Evolutionary conservation across 345 rosid species (phyloP), one percentile per base, ranked within the genome.

Genomic region (Eutrema japonicum): DNA sequence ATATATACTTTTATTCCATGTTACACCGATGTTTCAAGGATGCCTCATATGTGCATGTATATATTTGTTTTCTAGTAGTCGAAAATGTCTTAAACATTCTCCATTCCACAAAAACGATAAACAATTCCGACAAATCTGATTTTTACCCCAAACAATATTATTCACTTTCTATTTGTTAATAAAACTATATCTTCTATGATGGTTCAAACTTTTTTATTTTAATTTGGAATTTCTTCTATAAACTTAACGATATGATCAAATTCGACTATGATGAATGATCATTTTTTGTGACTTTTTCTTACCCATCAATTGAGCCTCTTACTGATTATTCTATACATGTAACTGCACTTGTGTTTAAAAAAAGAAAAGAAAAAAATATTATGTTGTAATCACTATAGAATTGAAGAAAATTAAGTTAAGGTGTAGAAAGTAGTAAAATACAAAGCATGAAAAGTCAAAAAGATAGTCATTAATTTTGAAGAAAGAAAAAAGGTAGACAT

Each of bases 371-470:
- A 18, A 18, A 18, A 18, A 18, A 42, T n/a, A 18, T 1, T 35
- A 49, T 66, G 49, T 38, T 66, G 71, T 22, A 51, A 27, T 66
- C n/a, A 26, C 27, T 18, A 13, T 7, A 36, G 11, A 45, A 45
- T 64, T 64, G 14, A 66, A 66, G 5, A 36, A 0, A 50, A 8
- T 13, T 37, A 36, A 13, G 18, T 53, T 5, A 14, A 41, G 49
- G 73, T 68, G 64, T 56, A 35, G 54, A 69, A 56, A 11, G 65
- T 36, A 26, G 60, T 35, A 26, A 9, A 12, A 11, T 40, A 58
- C 38, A 26, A 57, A 38, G 68, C 52, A 71, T 27, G 71, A 2
- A 73, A 64, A 55, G 71, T 64, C 77, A 73, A 64, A 73, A 63
- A 36, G 64, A 36, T 43, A 55, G 65, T 73, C 55, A 71, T 10